Percentiles rank a stretch among this genome's conserved stretches.
These are phyloP conservation scores for Mollisia scopiformis DNA, from an alignment of 2,329 filamentous ascomycete species.

Conservation along the genomic window DNA sequence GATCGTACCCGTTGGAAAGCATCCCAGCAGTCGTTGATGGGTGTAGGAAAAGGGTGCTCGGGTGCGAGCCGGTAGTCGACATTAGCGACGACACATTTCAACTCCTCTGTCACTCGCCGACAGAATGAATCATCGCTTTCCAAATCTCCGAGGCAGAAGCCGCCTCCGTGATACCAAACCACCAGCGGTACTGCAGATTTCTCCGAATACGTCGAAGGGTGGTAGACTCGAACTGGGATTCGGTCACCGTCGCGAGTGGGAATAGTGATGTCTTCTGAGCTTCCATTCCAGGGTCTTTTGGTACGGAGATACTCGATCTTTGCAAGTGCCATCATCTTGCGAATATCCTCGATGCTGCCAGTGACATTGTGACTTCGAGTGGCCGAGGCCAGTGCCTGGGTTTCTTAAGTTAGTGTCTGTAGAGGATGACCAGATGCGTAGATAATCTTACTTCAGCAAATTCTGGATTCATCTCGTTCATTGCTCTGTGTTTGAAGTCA, in stretches of 20 bases:
- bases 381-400: too few relatives aligned
- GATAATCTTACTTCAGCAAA: too few relatives aligned
- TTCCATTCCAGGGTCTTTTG: too few relatives aligned
- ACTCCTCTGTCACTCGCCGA: slow-evolving; percentile 29
- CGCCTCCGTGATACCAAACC: slow-evolving; percentile 40
- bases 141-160: slow-evolving; percentile 37
- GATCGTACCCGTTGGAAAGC: slow-evolving; percentile 48
- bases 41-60: slow-evolving; percentile 56
- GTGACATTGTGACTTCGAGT: too few relatives aligned
- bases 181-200: slow-evolving; percentile 31
- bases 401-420: too few relatives aligned
- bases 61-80: slow-evolving; percentile 58
- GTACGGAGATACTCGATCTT: too few relatives aligned
- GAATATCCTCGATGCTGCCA: too few relatives aligned
- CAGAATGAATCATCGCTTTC: slow-evolving; percentile 38
- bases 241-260: slow-evolving; percentile 23
- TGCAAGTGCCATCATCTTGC: too few relatives aligned
- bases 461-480: too few relatives aligned
- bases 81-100: slow-evolving; percentile 48
- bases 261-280: too few relatives aligned
- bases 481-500: too few relatives aligned
- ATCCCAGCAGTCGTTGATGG: slow-evolving; percentile 57
- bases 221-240: slow-evolving; percentile 22
- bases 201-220: slow-evolving; percentile 11
- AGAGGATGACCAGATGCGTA: too few relatives aligned